Base-by-base conservation (phyloP, 352 stramenopile species). In the Aphanomyces stellatus region DNA sequence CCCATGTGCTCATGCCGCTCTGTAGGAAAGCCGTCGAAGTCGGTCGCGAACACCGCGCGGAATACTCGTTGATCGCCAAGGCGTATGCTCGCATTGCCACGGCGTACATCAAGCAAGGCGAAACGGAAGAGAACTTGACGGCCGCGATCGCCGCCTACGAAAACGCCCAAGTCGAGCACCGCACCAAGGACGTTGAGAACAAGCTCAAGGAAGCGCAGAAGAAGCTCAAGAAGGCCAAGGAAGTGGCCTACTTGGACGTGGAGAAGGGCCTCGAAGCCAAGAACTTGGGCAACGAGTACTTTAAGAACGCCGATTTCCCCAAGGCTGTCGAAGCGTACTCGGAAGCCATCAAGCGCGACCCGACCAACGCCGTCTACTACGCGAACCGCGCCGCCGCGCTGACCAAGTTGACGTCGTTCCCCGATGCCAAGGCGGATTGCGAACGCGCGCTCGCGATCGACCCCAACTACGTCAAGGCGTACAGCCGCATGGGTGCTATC, bases 391-490 rank as follows among this genome's bases (percentile, higher is more conserved):
- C 93, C 31, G 96, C 97, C 4, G 97, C 97, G 22, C 94, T 99
- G 65, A 97, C 92, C 51, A 99, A 99, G 83, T 87, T 99, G 55
- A 98, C 96, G 74, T 98, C 83, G 71, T 96, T 91, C 61, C 76
- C 88, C 37, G 85, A 93, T 64, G 89, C 89, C 48, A 97, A 97
- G 77, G 85, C 87, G 69, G 87, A 95, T 70, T 98, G 97, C 69
- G 95, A 99, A 76, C 98, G 98, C 78, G 97, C 97, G 11, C 76
- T 99, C 22, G 95, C 98, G 63, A 74, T 99, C 19, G 97, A 99
- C 78, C 92, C 92, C 4, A 98, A 98, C 74, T 99, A 99, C 75
- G 96, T 99, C 42, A 99, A 99, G 82, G 97, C 97, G 13, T 99
- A 97, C 82, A 95, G 90, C 28, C 95, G 97, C 41, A 97, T 99